These are phyloP conservation scores for Saccharum hybrid DNA, from an alignment of 202 grass and related monocot species.

Conservation along the genomic window DNA sequence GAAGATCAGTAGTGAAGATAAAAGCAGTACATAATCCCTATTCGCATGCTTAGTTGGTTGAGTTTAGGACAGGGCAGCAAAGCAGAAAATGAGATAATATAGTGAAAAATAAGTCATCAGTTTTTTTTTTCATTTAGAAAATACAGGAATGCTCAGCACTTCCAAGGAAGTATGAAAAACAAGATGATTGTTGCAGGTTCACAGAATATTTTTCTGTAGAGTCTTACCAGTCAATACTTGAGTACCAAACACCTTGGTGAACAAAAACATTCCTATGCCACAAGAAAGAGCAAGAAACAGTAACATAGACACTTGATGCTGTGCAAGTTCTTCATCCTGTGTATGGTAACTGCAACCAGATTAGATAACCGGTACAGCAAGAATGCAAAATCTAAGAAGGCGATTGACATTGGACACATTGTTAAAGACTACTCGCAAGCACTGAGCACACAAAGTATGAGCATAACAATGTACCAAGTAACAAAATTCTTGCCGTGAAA, in stretches of 20 bases:
- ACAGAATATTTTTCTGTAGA: background rate
- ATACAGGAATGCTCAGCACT: background rate
- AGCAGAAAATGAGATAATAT: background rate
- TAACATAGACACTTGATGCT: conserved; percentile 91
- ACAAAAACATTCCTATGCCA: conserved; percentile 83
- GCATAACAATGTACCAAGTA: background rate
- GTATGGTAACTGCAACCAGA: conserved; percentile 35
- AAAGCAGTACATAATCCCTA: background rate
- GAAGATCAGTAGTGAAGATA: background rate
- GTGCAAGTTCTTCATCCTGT: conserved; percentile 80
- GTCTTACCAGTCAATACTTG: conserved; percentile 78
- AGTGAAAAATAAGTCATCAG: conserved; percentile 9
- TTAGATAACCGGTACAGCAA: conserved; percentile 3
- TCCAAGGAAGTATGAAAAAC: conserved; percentile 10
- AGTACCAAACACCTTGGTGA: conserved; percentile 78
- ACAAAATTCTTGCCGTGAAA: background rate
- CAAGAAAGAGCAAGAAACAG: conserved; percentile 82
- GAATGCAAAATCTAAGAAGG: background rate
- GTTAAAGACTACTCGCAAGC: background rate
- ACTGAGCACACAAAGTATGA: background rate
- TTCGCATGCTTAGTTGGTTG: conserved; percentile 1
- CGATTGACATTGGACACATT: background rate
- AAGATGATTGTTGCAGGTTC: background rate
- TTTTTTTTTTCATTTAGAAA: background rate
- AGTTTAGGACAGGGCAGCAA: conserved; percentile 1